phyloP scores from a whole-genome alignment of 306 rosid genomes.

The Cucurbita argyrosperma region DNA sequence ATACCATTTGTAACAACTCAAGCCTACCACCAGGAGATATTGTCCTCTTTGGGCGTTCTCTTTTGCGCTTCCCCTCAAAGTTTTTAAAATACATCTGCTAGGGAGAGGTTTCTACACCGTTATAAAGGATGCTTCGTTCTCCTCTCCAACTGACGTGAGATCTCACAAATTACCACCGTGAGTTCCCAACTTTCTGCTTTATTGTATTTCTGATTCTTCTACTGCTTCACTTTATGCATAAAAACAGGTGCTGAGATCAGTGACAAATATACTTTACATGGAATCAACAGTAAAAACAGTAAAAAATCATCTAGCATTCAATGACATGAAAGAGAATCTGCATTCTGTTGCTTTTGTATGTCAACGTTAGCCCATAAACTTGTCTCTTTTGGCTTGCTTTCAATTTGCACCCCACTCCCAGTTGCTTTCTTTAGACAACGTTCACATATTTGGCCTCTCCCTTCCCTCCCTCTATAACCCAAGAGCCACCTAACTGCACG shows the following conservation, averaged over 20 bases:
- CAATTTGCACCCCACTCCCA: not conserved
- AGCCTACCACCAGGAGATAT: too few species aligned
- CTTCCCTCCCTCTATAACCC: not conserved
- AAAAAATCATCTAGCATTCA: not conserved
- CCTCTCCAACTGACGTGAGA: too few species aligned
- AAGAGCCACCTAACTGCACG: constrained; percentile 1
- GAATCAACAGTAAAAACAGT: constrained; percentile 1
- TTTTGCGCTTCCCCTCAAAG: too few species aligned
- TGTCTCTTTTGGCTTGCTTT: constrained; percentile 2
- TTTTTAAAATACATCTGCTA: too few species aligned
- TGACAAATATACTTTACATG: not conserved
- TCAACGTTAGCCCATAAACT: not conserved
- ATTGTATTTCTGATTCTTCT: not conserved
- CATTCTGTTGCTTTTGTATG: not conserved
- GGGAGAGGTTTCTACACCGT: too few species aligned
- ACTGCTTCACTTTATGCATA: not conserved
- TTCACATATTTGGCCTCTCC: constrained; percentile 4
- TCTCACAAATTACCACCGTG: constrained; percentile 14
- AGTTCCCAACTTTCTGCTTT: not conserved
- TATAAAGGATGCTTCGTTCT: too few species aligned
- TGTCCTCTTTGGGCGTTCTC: too few species aligned
- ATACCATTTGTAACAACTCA: too few species aligned
- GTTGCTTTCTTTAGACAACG: constrained; percentile 1
- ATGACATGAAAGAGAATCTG: not conserved
- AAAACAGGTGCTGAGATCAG: not conserved